Base-by-base conservation (phyloP, 202 grass and related monocot genomes). In the Miscanthus sacchariflorus region DNA sequence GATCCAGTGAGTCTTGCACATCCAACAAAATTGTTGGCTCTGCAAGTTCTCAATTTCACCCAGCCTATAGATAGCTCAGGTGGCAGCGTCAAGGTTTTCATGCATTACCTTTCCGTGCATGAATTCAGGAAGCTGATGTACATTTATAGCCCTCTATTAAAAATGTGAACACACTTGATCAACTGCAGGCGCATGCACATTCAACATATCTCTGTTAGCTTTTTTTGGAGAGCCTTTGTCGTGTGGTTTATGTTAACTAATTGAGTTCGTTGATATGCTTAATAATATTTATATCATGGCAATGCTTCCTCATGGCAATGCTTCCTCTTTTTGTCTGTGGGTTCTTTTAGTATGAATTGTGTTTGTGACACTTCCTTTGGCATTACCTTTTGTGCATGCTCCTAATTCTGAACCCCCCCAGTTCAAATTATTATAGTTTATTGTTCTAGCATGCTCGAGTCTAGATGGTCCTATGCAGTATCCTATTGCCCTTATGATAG, bases 51-150 rank as follows among this genome's bases (percentile, higher is more conserved):
- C 89, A 81, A 87, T 91, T 93, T 91, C 81, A 91, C 72, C 84
- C 76, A 79, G 86, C 92, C 84, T 78, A 89, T 48, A 89, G 75
- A 43, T 63, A 91, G 68, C 42, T 78, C 43, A 21, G 58, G 13
- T 87, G 83, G 80, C 77, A 87, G 74, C 23, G 78, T 91, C 89
- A 89, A 89, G 89, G 83, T 89, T 81, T 91, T 93, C 83, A 79
- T 84, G 44, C 74, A 73, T 73, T 74, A 79, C 44, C 64, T 78
- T 19, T 74, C 44, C 7, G 1, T 81, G 69, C 69, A 76, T 89
- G 72, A 54, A 89, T 89, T 92, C 79, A 65, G 79, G 83, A 80
- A 89, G 39, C 79, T 92, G 87, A 83, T 70, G n/a, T 76, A 84
- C 59, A 86, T 78, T 2, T 43, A 52, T 84, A 45, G 11, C 56